phyloP scores from a whole-genome alignment of 2,329 filamentous ascomycete species.

The Arthrobotrys sinensis region DNA sequence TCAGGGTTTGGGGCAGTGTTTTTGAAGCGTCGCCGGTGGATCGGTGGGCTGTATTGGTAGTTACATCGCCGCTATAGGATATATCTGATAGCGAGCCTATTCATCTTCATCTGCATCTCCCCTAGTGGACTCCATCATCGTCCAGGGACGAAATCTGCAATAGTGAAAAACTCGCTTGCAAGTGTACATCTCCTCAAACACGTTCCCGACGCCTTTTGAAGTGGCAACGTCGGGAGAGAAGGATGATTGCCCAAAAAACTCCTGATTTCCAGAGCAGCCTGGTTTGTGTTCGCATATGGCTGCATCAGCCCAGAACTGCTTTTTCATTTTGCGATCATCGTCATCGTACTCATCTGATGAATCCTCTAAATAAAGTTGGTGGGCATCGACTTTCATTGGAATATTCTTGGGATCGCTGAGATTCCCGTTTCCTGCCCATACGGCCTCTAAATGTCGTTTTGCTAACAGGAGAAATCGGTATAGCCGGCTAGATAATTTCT shows the following conservation, averaged over 20 bases:
- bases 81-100: too few species aligned
- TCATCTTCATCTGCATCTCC: too few species aligned
- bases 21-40: too few species aligned
- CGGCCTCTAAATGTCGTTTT: constrained; percentile 3
- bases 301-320: background rate
- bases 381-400: background rate
- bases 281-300: background rate
- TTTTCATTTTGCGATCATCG: background rate
- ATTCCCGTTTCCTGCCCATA: background rate
- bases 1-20: too few species aligned
- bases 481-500: too few species aligned
- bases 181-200: background rate
- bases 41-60: too few species aligned
- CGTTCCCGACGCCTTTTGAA: background rate
- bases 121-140: too few species aligned
- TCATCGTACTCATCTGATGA: background rate
- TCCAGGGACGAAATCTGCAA: too few species aligned
- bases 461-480: constrained; percentile 6
- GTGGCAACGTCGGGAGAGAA: background rate
- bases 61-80: too few species aligned
- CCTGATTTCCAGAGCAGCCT: background rate
- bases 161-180: background rate
- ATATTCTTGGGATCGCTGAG: background rate
- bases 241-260: background rate
- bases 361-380: too few species aligned